Base-by-base conservation (phyloP, 768 basidiomycete species). In the Amanita inopinata region DNA sequence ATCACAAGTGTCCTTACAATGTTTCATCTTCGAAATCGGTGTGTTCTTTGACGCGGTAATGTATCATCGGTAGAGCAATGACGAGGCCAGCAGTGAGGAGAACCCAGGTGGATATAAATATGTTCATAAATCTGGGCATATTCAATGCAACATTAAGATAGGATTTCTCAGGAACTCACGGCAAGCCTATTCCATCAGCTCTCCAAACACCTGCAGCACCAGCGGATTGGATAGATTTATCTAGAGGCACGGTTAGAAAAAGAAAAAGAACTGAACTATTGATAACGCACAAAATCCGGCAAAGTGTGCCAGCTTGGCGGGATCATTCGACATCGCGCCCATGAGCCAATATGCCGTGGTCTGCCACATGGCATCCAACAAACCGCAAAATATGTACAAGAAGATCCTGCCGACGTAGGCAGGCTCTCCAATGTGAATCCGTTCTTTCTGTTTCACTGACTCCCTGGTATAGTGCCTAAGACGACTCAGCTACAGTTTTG, bases 311-410 rank as follows among this genome's bases (percentile, higher is more conserved):
- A 90, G 74, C 56, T 85, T 86, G 1, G 70, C 74, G 5, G 83
- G 76, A 57, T 88, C 78, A 50, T 89, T 88, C 15, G 83, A 84
- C 80, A 91, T 84, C 9, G 83, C 80, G 30, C 86, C 86, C 74
- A 86, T 80, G 51, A 84, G 65, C 83, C 83, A 86, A 57, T 87
- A 86, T 4, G 79, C 76, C 0, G 77, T 76, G 1, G 83, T 87
- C 57, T 90, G 88, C 83, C 86, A 90, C 75, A 85, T 80, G 1
- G 86, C 69, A 49, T 90, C 88, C 46, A 87, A 67, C 8, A 89
- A 54, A 19, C 85, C 83, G 48, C 76, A 83, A 60, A 79, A 74
- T 49, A 84, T 73, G 59, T 79, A 87, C 4, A 89, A 59, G 61
- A 70, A 70, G 4, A 79, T 62, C 38, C 69, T 69, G 33, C 66